phyloP scores from a whole-genome alignment of 352 stramenopile genomes.

The Ophiocytium majus region DNA sequence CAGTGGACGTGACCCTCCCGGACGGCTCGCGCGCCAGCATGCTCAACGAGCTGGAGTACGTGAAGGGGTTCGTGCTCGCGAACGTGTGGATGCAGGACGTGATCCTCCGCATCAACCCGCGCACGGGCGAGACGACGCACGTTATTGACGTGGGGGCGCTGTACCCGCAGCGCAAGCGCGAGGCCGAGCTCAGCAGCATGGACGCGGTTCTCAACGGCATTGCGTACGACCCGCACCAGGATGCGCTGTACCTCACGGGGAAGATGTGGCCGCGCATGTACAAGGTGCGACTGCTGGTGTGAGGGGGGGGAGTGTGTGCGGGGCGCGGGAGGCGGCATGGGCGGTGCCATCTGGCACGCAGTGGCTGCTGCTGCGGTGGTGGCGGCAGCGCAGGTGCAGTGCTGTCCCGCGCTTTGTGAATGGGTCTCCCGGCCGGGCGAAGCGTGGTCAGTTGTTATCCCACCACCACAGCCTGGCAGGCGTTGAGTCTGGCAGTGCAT shows the following conservation, averaged over 20 bases:
- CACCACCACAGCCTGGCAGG: too few relatives aligned
- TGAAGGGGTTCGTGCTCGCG: constrained; percentile 72
- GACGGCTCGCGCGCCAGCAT: constrained; percentile 62
- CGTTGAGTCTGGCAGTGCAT: too few relatives aligned
- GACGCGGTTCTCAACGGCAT: constrained; percentile 84
- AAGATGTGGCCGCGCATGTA: constrained; percentile 47
- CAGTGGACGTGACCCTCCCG: constrained; percentile 4
- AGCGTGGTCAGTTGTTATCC: too few relatives aligned
- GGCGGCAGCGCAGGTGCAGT: too few relatives aligned
- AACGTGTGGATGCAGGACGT: constrained; percentile 77
- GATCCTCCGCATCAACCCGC: constrained; percentile 72
- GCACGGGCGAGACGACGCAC: constrained; percentile 68
- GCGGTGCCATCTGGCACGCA: too few relatives aligned
- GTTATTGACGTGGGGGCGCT: constrained; percentile 67
- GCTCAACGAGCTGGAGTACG: constrained; percentile 80
- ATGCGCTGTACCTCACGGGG: constrained; percentile 50
- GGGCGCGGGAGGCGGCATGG: too few relatives aligned
- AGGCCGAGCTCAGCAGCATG: constrained; percentile 60
- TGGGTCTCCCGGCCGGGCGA: too few relatives aligned
- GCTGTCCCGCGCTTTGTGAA: too few relatives aligned
- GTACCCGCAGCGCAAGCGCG: constrained; percentile 57
- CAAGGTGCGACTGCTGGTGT: constrained; percentile 37
- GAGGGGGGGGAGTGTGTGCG: too few relatives aligned
- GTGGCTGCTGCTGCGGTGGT: too few relatives aligned
- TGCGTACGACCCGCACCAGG: constrained; percentile 65